phyloP scores from a whole-genome alignment of 495 filamentous ascomycete genomes.

The Talaromyces proteolyticus region DNA sequence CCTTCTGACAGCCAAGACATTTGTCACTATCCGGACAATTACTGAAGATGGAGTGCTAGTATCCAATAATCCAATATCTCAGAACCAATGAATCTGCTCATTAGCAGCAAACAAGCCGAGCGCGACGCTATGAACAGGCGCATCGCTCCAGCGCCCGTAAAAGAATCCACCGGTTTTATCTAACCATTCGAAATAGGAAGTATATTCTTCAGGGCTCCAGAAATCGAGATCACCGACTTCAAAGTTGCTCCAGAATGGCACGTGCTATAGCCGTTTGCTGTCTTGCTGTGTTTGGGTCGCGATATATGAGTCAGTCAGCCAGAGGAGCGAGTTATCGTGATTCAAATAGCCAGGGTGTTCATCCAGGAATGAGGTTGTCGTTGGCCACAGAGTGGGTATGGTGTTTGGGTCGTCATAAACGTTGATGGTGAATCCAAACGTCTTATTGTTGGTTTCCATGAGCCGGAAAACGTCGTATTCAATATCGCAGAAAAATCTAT shows the following conservation, averaged over 20 bases:
- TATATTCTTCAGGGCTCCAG: constrained; percentile 85
- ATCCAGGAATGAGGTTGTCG: constrained; percentile 81
- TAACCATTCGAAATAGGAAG: constrained; percentile 93
- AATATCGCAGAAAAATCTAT: constrained; percentile 89
- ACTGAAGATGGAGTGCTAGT: constrained; percentile 97
- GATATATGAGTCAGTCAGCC: constrained; percentile 74
- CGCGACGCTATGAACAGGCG: constrained; percentile 88
- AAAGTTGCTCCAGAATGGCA: constrained; percentile 99
- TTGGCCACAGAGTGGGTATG: constrained; percentile 87
- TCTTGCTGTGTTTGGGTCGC: constrained; percentile 71
- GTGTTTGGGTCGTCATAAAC: constrained; percentile 86
- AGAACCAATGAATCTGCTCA: constrained; percentile 96
- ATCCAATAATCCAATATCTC: constrained; percentile 98
- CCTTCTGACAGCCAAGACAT: constrained; percentile 81
- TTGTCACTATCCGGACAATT: constrained; percentile 97
- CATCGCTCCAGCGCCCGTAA: constrained; percentile 91
- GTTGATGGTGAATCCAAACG: constrained; percentile 98
- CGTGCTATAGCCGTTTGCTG: constrained; percentile 89
- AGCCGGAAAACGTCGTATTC: constrained; percentile 99
- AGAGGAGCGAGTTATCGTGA: constrained; percentile 76
- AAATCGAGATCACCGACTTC: constrained; percentile 95
- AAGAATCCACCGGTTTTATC: constrained; percentile 89
- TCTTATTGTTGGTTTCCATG: constrained; percentile 96
- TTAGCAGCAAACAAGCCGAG: constrained; percentile 87
- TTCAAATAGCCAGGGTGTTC: constrained; percentile 77